Evolutionary conservation across 208 protist genomes (phyloP).

Genomic region (Leishmania gerbilli): DNA sequence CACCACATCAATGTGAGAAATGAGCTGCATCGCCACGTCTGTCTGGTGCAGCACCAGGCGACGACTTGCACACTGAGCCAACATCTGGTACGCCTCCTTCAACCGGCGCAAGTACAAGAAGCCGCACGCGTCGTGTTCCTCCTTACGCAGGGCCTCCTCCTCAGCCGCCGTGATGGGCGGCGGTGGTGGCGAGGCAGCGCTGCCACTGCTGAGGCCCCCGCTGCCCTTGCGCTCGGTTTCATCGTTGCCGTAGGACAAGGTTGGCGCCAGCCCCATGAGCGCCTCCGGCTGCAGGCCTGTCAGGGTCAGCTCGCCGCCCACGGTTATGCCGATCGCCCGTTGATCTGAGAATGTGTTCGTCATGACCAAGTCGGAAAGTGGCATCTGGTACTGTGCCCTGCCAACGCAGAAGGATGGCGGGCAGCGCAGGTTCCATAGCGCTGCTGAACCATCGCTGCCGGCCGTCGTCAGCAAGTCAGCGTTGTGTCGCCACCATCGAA

Average conservation of each 20-base stretch:
- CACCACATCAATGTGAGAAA: constrained; percentile 66
- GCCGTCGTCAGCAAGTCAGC: constrained; percentile 75
- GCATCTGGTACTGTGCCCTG: constrained; percentile 58
- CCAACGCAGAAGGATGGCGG: constrained; percentile 83
- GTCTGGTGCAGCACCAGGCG: constrained; percentile 65
- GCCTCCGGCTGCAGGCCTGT: constrained; percentile 49
- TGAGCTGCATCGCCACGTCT: constrained; percentile 53
- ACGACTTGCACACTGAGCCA: constrained; percentile 62
- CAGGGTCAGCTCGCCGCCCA: constrained; percentile 50
- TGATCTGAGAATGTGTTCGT: constrained; percentile 71
- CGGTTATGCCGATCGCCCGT: constrained; percentile 65
- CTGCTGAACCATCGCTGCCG: constrained; percentile 77
- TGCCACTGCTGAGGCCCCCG: not conserved
- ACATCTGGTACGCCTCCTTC: constrained; percentile 54
- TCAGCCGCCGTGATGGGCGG: constrained; percentile 9
- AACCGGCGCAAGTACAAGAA: constrained; percentile 67
- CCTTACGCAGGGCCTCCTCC: constrained; percentile 31
- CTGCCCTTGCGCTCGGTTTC: constrained; percentile 4
- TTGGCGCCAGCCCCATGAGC: constrained; percentile 49
- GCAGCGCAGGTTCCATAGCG: constrained; percentile 79
- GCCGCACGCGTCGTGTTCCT: constrained; percentile 53
- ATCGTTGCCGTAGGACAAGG: constrained; percentile 4
- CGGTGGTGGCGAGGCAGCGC: constrained; percentile 1
- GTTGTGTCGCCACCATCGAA: constrained; percentile 73
- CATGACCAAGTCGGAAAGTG: constrained; percentile 54